phyloP scores from a whole-genome alignment of 176 grass and related monocot species.

The Musa troglodytarum region DNA sequence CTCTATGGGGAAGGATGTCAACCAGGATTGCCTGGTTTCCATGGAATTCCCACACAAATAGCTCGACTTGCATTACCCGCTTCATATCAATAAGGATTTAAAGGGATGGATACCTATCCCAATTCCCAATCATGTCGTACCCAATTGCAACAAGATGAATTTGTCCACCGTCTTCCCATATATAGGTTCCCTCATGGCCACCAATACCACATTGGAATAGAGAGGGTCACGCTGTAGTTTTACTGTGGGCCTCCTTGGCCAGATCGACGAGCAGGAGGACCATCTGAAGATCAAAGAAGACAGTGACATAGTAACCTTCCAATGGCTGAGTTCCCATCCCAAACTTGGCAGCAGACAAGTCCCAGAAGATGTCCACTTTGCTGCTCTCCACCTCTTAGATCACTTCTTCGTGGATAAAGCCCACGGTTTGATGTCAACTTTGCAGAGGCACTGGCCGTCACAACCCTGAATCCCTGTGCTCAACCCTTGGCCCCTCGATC shows the following conservation, averaged over 20 bases:
- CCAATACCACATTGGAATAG: constrained; percentile 33
- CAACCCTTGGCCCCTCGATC: constrained; percentile 59
- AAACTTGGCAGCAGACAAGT: constrained; percentile 54
- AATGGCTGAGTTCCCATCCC: constrained; percentile 38
- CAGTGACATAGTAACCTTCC: constrained; percentile 49
- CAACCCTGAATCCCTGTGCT: constrained; percentile 49
- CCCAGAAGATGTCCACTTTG: constrained; percentile 70
- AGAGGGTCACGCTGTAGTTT: constrained; percentile 34
- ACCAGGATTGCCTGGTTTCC: constrained; percentile 72
- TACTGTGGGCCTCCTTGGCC: constrained; percentile 52
- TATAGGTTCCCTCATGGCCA: constrained; percentile 54
- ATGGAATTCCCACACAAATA: constrained; percentile 53
- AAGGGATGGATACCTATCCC: constrained; percentile 42
- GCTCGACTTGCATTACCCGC: constrained; percentile 56
- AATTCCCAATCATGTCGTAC: constrained; percentile 32
- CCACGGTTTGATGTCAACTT: constrained; percentile 67
- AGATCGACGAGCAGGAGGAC: constrained; percentile 57
- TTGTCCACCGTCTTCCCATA: constrained; percentile 56
- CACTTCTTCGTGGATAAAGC: constrained; percentile 71
- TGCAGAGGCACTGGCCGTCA: constrained; percentile 46
- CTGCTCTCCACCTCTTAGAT: constrained; percentile 40
- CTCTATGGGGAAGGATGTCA: constrained; percentile 49
- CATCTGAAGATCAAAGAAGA: constrained; percentile 52
- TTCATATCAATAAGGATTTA: constrained; percentile 62
- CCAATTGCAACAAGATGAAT: constrained; percentile 45